Conservation (phyloP, 192 early-diverging fungal species). For the Coemansia pectinata region DNA sequence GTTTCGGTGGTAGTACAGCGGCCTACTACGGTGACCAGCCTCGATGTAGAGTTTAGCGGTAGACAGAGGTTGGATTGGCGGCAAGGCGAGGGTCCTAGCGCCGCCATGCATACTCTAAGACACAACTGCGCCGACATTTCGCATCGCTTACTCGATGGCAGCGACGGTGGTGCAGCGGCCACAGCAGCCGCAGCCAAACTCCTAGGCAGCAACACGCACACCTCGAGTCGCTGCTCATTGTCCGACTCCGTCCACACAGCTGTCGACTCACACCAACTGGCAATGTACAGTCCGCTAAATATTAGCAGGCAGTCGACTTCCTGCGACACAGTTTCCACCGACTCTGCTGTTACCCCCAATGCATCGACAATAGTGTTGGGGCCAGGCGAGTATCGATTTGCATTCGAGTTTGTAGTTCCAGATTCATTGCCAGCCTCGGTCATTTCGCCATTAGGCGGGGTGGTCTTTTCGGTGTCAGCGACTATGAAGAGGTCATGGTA, state of each 20-base stretch:
- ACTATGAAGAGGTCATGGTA: conserved; percentile 21
- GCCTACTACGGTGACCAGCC: conserved; percentile 9
- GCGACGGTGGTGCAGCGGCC: not conserved
- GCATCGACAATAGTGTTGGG: not conserved
- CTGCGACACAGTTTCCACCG: not conserved
- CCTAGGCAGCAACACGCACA: not conserved
- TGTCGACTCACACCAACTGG: not conserved
- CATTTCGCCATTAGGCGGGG: conserved; percentile 21
- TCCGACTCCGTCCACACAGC: not conserved
- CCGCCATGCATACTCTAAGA: conserved; percentile 13
- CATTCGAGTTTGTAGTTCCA: conserved; percentile 43
- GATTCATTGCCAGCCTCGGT: conserved; percentile 32
- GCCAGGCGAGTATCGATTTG: conserved; percentile 40
- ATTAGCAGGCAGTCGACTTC: not conserved
- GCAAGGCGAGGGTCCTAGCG: conserved; percentile 37
- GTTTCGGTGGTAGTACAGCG: conserved; percentile 14
- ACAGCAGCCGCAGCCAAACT: conserved; percentile 8
- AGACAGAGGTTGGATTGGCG: conserved; percentile 33
- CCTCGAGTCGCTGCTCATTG: conserved; percentile 6
- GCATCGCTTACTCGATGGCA: conserved; percentile 19
- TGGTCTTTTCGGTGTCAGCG: conserved; percentile 19
- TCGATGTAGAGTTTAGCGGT: conserved; percentile 28
- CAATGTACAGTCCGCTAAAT: not conserved
- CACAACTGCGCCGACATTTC: conserved; percentile 18
- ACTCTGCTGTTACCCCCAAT: not conserved